A percentile compares a stretch with the other conserved stretches of the same genome.
phyloP scores from a whole-genome alignment of 345 rosid genomes.

The Aquilaria yunnanensis region DNA sequence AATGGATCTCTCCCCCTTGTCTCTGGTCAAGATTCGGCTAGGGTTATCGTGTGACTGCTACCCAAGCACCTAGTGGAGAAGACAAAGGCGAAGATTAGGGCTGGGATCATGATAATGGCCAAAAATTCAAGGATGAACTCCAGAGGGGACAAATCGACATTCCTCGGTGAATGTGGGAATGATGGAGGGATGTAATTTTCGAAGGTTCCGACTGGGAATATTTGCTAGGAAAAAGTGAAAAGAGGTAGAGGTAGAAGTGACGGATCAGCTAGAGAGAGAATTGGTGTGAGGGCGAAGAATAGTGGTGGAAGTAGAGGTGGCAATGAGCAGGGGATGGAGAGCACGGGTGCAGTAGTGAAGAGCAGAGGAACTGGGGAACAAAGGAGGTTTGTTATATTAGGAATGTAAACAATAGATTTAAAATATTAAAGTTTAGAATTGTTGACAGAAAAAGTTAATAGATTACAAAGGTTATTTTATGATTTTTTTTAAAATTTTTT shows the following conservation, averaged over 20 bases:
- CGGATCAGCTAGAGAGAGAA: not conserved
- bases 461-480: too few relatives aligned
- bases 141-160: slow-evolving; percentile 18
- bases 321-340: not conserved
- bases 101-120: slow-evolving; percentile 65
- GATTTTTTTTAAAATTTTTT: too few relatives aligned
- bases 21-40: slow-evolving; percentile 8
- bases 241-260: not conserved
- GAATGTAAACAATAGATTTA: too few relatives aligned
- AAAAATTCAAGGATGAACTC: slow-evolving; percentile 57
- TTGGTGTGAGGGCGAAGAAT: not conserved
- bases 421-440: too few relatives aligned
- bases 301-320: not conserved
- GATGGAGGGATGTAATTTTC: slow-evolving; percentile 38
- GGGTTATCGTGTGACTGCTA: slow-evolving; percentile 14
- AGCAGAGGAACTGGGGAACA: too few relatives aligned
- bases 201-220: slow-evolving; percentile 9
- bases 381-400: too few relatives aligned
- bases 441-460: too few relatives aligned
- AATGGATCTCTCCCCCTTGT: not conserved
- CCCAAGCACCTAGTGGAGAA: slow-evolving; percentile 46
- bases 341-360: too few relatives aligned
- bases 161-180: slow-evolving; percentile 42
- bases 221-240: not conserved
- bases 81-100: slow-evolving; percentile 58